phyloP scores from a whole-genome alignment of 2,329 filamentous ascomycete species.

The Xenoacremonium recifei region DNA sequence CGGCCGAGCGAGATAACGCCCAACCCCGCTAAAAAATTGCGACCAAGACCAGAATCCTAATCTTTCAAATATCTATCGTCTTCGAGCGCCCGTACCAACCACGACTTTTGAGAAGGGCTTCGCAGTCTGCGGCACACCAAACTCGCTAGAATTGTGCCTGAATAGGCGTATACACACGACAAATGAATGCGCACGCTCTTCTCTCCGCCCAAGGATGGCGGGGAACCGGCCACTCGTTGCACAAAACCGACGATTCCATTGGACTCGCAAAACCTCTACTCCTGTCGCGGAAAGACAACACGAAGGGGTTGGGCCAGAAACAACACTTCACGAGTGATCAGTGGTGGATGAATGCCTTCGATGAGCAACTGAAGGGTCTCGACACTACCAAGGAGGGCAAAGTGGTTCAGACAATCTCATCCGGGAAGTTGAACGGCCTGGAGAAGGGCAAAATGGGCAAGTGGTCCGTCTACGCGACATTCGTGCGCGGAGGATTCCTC shows the following conservation, averaged over 20 bases:
- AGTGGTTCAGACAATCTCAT: slow-evolving; percentile 54
- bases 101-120: too few relatives aligned
- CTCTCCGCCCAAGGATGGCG: slow-evolving; percentile 88
- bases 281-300: slow-evolving; percentile 78
- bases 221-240: slow-evolving; percentile 83
- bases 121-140: too few relatives aligned
- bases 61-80: background rate
- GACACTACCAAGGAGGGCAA: slow-evolving; percentile 59
- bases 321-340: slow-evolving; percentile 70
- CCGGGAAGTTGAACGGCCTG: slow-evolving; percentile 55
- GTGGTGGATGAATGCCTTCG: slow-evolving; percentile 97
- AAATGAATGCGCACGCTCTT: slow-evolving; percentile 87
- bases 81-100: too few relatives aligned
- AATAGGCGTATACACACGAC: too few relatives aligned
- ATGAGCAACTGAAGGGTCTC: slow-evolving; percentile 81
- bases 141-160: too few relatives aligned
- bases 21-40: slow-evolving; percentile 29
- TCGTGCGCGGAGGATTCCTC: slow-evolving; percentile 78
- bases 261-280: slow-evolving; percentile 83
- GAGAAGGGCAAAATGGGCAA: slow-evolving; percentile 52
- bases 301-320: slow-evolving; percentile 77
- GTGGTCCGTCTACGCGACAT: slow-evolving; percentile 75
- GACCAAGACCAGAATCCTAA: background rate
- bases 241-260: slow-evolving; percentile 67
- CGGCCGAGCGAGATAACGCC: slow-evolving; percentile 19